phyloP scores from a whole-genome alignment of 371 early-diverging fungal species.

The Mucor circinelloides region DNA sequence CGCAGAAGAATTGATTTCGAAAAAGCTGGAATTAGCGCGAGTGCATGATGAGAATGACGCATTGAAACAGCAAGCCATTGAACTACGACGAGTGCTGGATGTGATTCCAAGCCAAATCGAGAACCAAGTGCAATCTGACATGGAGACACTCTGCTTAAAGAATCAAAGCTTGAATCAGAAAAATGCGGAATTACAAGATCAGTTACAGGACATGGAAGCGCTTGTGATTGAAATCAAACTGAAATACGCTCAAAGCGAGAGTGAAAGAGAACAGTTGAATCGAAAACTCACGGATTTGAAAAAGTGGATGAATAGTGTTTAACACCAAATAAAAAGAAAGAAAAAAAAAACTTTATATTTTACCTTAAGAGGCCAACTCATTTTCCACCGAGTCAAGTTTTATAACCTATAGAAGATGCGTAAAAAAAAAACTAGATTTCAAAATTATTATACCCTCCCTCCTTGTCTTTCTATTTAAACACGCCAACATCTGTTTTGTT shows the following conservation, averaged over 20 bases:
- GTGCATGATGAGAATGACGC: constrained; percentile 60
- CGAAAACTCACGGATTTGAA: constrained; percentile 67
- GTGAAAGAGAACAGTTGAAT: constrained; percentile 60
- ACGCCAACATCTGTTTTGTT: constrained; percentile 4
- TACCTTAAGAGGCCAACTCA: constrained; percentile 4
- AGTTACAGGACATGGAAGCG: constrained; percentile 68
- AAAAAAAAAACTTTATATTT: constrained; percentile 1
- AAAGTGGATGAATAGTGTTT: constrained; percentile 36
- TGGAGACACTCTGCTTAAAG: constrained; percentile 75
- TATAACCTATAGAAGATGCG: constrained; percentile 41
- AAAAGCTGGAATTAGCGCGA: constrained; percentile 59
- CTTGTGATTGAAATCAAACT: constrained; percentile 71
- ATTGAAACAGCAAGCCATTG: constrained; percentile 59
- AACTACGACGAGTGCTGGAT: constrained; percentile 57
- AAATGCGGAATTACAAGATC: constrained; percentile 79
- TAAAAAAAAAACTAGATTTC: constrained; percentile 21
- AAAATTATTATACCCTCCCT: background rate
- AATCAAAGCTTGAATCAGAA: constrained; percentile 71
- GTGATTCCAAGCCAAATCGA: constrained; percentile 64
- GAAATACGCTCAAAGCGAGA: constrained; percentile 77
- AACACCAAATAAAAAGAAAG: background rate
- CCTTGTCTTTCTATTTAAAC: background rate
- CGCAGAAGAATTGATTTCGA: constrained; percentile 53
- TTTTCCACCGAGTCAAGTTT: constrained; percentile 49
- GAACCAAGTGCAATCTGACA: constrained; percentile 67